Evolutionary conservation across 1,284 basidiomycete species (phyloP), one percentile per base, ranked within the genome.

Genomic region (Ganoderma sinense): DNA sequence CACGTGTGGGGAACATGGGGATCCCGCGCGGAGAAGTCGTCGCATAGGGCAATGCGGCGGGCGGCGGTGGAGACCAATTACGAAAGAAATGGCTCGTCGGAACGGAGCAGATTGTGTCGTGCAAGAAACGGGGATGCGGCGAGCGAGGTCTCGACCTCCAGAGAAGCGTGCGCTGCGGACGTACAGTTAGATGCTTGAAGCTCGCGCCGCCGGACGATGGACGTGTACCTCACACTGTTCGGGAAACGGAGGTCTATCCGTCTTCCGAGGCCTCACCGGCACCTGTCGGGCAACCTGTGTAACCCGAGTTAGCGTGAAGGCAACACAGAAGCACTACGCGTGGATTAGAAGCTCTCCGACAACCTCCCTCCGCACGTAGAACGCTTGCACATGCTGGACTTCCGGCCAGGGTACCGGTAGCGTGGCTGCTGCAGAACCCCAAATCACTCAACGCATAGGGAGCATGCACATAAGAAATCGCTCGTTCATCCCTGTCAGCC

Each of bases 161-260:
- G 33, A 39, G 33, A 59, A 39, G 59, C 23, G 40, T 41, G 13
- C 11, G 41, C 41, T 39, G 64, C 40, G 56, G 66, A 76, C 84
- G 76, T 70, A 87, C 87, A 81, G 80, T 74, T 87, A 80, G 59
- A 87, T 87, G 80, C 59, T 87, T 86, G 71, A 87, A 88, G 69
- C 87, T 87, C 60, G 85, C 85, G 6, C 81, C 85, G 64, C 86
- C 87, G 69, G 83, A 87, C 1, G 82, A 80, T 86, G 69, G 83
- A 87, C 1, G 82, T 80, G 75, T 86, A 88, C 68, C 85, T 84
- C 20, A 86, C 86, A 16, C 86, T 86, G 64, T 88, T 84, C 6
- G 86, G 87, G 74, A 82, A 87, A 29, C 87, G 82, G 56, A 83
- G 80, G 64, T 88, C 86, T 69, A 85, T 82, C 71, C 87, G 87